These are phyloP conservation scores for Beauveria sp. DNA, from an alignment of 2,329 filamentous ascomycete genomes.

Conservation along the genomic window DNA sequence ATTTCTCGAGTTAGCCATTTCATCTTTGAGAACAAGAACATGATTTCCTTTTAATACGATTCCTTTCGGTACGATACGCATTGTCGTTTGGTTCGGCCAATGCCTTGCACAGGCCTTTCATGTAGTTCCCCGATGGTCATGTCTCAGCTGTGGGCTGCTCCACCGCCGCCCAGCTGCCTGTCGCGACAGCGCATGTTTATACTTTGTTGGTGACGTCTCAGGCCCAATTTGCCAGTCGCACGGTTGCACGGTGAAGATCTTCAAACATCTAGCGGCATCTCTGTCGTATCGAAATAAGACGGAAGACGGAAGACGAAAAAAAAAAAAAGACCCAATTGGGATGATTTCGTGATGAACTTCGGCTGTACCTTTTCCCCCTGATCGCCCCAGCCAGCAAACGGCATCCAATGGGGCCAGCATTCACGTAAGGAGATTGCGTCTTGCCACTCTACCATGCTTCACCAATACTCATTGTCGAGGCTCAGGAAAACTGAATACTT, in stretches of 20 bases:
- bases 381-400: not conserved
- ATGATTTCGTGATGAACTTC: not conserved
- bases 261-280: not conserved
- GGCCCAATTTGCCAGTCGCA: not conserved
- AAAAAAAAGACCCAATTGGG: not conserved
- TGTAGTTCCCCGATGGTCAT: no score
- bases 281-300: not conserved
- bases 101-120: not conserved
- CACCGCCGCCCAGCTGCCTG: not conserved
- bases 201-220: slow-evolving; percentile 1
- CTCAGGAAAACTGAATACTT: not conserved
- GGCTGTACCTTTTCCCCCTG: not conserved
- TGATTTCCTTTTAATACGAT: no score
- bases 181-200: not conserved
- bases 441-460: not conserved
- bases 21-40: not conserved
- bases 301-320: not conserved
- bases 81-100: not conserved
- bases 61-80: no score
- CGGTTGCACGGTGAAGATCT: not conserved
- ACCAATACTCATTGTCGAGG: not conserved
- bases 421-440: not conserved
- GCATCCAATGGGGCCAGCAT: not conserved
- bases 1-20: not conserved
- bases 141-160: not conserved